Evolutionary conservation across 2,329 filamentous ascomycete genomes (phyloP).

Genomic region (Epichloe aotearoae): DNA sequence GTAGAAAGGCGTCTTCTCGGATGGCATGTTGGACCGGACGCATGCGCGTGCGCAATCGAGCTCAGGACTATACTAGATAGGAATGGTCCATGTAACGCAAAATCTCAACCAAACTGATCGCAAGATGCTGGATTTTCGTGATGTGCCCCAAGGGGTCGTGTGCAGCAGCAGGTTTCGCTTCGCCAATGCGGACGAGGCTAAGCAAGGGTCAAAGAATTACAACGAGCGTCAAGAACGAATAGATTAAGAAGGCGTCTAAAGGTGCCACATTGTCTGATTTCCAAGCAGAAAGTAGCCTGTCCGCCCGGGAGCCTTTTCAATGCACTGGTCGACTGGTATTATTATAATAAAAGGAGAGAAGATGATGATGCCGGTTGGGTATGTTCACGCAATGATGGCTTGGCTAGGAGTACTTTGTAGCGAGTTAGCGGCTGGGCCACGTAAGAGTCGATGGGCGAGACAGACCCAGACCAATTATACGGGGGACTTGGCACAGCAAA

Average conservation of each 20-base stretch:
- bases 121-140: neutral
- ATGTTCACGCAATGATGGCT: neutral
- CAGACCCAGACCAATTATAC: neutral
- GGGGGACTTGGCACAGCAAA: too few relatives aligned
- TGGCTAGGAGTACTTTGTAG: neutral
- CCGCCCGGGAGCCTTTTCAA: neutral
- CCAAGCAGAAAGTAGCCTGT: neutral
- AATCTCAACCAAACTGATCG: neutral
- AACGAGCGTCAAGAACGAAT: neutral
- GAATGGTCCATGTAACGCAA: neutral
- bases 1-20: slow-evolving; percentile 29
- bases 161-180: neutral
- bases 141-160: neutral
- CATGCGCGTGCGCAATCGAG: neutral
- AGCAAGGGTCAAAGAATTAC: neutral
- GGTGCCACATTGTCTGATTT: neutral
- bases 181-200: neutral
- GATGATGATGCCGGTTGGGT: neutral
- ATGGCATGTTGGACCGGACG: slow-evolving; percentile 16
- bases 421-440: neutral
- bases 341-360: neutral
- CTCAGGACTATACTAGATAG: neutral
- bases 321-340: neutral
- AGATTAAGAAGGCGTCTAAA: neutral
- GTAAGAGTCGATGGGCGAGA: neutral